phyloP scores from a whole-genome alignment of 129 eudicot genomes.

The Dittrichia graveolens region DNA sequence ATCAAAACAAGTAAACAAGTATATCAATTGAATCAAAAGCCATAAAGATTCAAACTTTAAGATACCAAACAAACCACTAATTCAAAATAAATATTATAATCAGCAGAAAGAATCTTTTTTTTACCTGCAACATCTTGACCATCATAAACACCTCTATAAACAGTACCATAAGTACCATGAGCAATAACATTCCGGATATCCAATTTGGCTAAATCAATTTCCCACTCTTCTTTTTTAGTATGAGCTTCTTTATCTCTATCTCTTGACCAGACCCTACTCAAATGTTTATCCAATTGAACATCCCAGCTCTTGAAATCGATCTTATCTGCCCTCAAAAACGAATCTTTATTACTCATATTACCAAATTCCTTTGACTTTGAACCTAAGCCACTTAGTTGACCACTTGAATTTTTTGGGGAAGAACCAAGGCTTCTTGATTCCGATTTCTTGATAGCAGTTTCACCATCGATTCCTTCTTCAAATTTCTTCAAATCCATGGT shows the following conservation, averaged over 20 bases:
- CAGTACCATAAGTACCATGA: conserved; percentile 91
- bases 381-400: conserved; percentile 42
- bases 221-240: conserved; percentile 76
- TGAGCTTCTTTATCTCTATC: conserved; percentile 37
- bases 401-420: conserved; percentile 36
- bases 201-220: conserved; percentile 78
- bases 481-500: conserved; percentile 41
- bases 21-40: conserved; percentile 18
- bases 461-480: conserved; percentile 27
- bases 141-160: conserved; percentile 80
- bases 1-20: conserved; percentile 19
- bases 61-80: conserved; percentile 17
- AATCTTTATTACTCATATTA: conserved; percentile 42
- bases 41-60: conserved; percentile 15
- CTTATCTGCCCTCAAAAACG: conserved; percentile 76
- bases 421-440: conserved; percentile 45
- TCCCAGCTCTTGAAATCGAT: conserved; percentile 91
- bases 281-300: conserved; percentile 72
- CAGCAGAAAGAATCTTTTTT: neutral
- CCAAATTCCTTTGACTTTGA: conserved; percentile 51
- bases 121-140: conserved; percentile 97
- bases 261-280: conserved; percentile 76
- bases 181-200: conserved; percentile 76
- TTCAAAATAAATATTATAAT: neutral
- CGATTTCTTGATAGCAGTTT: conserved; percentile 20